Conservation (phyloP, 208 protist species). For the Acanthamoeba divionensis region DNA sequence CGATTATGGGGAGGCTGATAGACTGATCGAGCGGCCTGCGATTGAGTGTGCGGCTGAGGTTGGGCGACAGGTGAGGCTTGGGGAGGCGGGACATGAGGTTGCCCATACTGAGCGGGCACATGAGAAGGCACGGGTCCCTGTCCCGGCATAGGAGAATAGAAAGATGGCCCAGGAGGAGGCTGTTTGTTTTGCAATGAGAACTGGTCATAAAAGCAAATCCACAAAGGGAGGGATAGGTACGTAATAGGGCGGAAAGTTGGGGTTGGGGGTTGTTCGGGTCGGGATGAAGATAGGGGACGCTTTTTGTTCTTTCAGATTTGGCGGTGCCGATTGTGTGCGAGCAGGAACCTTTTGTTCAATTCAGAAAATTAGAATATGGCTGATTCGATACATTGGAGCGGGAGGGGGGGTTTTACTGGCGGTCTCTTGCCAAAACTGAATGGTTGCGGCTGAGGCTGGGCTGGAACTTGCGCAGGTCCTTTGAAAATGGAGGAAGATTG, state of each 20-base stretch:
- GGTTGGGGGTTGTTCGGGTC: not conserved
- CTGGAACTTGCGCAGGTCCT: not conserved
- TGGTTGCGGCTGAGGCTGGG: not conserved
- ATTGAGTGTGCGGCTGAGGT: not conserved
- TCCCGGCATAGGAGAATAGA: not conserved
- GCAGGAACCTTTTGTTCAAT: no score
- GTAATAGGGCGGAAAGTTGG: not conserved
- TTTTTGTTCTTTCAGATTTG: slow-evolving; percentile 52
- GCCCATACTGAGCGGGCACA: not conserved
- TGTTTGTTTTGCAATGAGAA: not conserved
- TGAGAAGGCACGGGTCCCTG: not conserved
- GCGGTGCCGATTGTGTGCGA: slow-evolving; percentile 36
- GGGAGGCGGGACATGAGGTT: not conserved
- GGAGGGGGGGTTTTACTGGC: not conserved
- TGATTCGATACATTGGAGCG: not conserved
- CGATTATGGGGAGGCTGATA: not conserved
- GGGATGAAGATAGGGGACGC: slow-evolving; percentile 30
- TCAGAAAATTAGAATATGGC: not conserved
- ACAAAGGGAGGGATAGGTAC: not conserved
- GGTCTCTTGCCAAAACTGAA: not conserved
- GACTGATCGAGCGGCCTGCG: not conserved
- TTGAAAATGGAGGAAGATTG: not conserved
- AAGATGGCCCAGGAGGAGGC: not conserved
- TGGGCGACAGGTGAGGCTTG: not conserved
- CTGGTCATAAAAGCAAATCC: not conserved